Evolutionary conservation across 495 filamentous ascomycete species (phyloP).

Genomic region (Cercophora scortea): DNA sequence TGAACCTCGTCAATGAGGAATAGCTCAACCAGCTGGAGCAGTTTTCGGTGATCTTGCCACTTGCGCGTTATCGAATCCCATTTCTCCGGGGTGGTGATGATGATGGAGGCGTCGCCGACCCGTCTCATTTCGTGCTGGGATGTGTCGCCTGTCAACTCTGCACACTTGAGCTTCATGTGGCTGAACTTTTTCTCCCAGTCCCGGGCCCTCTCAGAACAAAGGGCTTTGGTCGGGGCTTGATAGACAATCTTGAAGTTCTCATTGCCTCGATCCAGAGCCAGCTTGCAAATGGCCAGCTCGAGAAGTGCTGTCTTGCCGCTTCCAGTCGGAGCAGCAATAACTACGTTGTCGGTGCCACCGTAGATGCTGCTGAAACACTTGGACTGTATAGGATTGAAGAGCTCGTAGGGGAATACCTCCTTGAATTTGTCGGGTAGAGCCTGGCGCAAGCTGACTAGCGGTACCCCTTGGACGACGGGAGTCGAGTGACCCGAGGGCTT

Average conservation of each 20-base stretch:
- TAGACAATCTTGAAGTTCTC: constrained; percentile 89
- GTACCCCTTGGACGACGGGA: constrained; percentile 53
- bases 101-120: constrained; percentile 78
- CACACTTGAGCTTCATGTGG: constrained; percentile 64
- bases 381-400: constrained; percentile 91
- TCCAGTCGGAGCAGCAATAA: constrained; percentile 85
- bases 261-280: constrained; percentile 53
- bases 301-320: constrained; percentile 90
- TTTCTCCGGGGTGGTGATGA: constrained; percentile 95
- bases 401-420: constrained; percentile 65
- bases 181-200: constrained; percentile 88
- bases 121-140: constrained; percentile 62
- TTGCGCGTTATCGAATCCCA: constrained; percentile 97
- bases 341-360: constrained; percentile 69
- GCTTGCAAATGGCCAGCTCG: constrained; percentile 83
- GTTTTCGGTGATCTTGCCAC: constrained; percentile 81
- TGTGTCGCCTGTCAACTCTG: constrained; percentile 89
- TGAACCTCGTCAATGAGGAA: constrained; percentile 97
- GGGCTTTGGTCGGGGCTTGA: constrained; percentile 87
- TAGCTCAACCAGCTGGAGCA: constrained; percentile 80
- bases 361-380: constrained; percentile 74
- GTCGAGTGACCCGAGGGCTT: constrained; percentile 3
- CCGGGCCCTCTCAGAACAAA: constrained; percentile 71
- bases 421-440: constrained; percentile 72
- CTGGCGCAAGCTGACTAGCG: constrained; percentile 59